Evolutionary conservation across 768 basidiomycete genomes (phyloP).

Genomic region (Suillus americanus): DNA sequence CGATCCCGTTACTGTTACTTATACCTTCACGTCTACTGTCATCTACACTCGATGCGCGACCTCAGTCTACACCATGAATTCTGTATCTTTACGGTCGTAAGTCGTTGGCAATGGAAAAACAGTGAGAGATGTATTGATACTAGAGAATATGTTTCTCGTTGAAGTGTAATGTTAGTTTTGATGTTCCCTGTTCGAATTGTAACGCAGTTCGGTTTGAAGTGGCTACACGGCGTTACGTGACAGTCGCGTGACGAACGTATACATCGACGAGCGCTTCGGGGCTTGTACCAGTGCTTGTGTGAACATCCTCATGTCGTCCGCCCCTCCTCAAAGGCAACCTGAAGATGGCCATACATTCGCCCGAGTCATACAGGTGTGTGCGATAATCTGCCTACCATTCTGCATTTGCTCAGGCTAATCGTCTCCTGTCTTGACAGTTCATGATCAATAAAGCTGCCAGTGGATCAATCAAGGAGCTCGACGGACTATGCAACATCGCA

Average conservation of each 20-base stretch:
- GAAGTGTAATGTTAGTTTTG: neutral
- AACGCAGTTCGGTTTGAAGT: neutral
- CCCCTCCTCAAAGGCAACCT: neutral
- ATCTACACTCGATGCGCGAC: neutral
- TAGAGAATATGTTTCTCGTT: too few species aligned
- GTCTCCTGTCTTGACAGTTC: slow-evolving; percentile 1
- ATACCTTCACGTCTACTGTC: slow-evolving; percentile 5
- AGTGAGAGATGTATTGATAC: neutral
- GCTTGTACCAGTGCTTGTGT: neutral
- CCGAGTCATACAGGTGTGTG: neutral
- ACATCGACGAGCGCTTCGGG: neutral
- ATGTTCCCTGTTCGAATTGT: neutral
- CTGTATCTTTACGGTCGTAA: slow-evolving; percentile 1
- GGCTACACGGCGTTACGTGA: neutral
- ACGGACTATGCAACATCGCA: slow-evolving; percentile 4
- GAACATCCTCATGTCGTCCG: neutral
- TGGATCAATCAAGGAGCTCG: slow-evolving; percentile 4
- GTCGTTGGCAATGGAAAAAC: neutral
- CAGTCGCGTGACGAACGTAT: neutral
- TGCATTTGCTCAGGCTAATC: neutral
- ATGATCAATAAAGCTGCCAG: slow-evolving; percentile 4
- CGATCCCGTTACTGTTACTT: neutral
- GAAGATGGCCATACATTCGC: slow-evolving; percentile 3
- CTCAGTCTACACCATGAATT: neutral
- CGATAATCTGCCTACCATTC: neutral